A percentile compares a stretch with the other conserved stretches of the same genome.
Evolutionary conservation across 768 basidiomycete species (phyloP).

Genomic region (Trametes maxima): DNA sequence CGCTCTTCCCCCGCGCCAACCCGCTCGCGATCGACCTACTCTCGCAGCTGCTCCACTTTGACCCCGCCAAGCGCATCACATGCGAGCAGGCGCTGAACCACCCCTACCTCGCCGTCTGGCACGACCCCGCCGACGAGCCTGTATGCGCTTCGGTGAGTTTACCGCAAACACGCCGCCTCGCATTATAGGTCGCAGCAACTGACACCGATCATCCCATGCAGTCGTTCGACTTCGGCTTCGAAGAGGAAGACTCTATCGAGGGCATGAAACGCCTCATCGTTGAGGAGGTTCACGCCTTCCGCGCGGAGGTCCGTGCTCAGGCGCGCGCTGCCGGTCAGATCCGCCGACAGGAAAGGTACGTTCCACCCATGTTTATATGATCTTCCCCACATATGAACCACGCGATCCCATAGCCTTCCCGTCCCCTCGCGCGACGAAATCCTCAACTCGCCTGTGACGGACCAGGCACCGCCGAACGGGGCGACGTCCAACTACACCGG

Average conservation of each 20-base stretch:
- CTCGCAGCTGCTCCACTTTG: constrained; percentile 90
- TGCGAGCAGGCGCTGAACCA: constrained; percentile 96
- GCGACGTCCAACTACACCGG: constrained; percentile 71
- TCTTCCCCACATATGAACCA: not conserved
- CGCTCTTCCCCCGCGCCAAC: constrained; percentile 92
- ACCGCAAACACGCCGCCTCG: not conserved
- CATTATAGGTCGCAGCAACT: not conserved
- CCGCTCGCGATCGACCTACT: constrained; percentile 93
- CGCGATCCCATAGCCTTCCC: constrained; percentile 54
- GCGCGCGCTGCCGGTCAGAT: constrained; percentile 72
- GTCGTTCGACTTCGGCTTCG: constrained; percentile 96
- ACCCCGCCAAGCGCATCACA: constrained; percentile 94
- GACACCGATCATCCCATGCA: constrained; percentile 30
- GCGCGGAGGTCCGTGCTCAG: constrained; percentile 87
- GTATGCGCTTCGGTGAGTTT: constrained; percentile 69
- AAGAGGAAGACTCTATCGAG: constrained; percentile 94
- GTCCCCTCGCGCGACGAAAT: constrained; percentile 84
- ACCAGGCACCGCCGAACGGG: constrained; percentile 58
- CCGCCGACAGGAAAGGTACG: constrained; percentile 75
- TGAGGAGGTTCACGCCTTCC: constrained; percentile 88
- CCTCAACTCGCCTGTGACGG: constrained; percentile 71
- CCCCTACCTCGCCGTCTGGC: constrained; percentile 96
- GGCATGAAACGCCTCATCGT: constrained; percentile 98
- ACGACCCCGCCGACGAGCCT: constrained; percentile 95
- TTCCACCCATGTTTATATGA: not conserved